Conservation (phyloP, 306 rosid species). For the Argentina anserina region DNA sequence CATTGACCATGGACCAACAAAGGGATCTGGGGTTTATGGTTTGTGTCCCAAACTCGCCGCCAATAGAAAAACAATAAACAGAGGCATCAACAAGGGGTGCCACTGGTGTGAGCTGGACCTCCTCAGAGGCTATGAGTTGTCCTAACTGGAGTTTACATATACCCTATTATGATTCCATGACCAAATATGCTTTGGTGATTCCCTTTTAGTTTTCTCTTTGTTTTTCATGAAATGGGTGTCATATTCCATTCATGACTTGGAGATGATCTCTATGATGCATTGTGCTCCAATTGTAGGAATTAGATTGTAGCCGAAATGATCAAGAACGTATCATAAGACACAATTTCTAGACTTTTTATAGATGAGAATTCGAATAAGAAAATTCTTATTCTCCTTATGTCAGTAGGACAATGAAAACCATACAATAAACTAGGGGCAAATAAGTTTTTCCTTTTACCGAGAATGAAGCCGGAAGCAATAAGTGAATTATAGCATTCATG, state of each 20-base stretch:
- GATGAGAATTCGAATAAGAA: too few species aligned
- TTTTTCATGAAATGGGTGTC: not conserved
- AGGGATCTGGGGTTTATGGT: not conserved
- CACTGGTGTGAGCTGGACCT: constrained; percentile 27
- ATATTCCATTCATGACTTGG: not conserved
- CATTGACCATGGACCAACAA: constrained; percentile 22
- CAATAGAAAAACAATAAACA: not conserved
- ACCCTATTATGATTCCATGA: not conserved
- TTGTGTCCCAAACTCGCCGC: not conserved
- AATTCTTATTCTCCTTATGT: too few species aligned
- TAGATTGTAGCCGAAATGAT: not conserved
- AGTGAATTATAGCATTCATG: too few species aligned
- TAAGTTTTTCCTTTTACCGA: too few species aligned
- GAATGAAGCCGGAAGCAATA: too few species aligned
- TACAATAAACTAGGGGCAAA: too few species aligned
- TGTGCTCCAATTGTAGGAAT: not conserved
- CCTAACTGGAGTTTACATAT: not conserved
- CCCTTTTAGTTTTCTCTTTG: not conserved
- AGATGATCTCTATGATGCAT: not conserved
- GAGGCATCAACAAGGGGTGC: constrained; percentile 32
- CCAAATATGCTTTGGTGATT: not conserved
- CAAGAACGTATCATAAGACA: too few species aligned
- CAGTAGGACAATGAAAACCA: too few species aligned
- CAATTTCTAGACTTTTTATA: too few species aligned
- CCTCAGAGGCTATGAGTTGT: constrained; percentile 22